phyloP scores from a whole-genome alignment of 805 yeast genomes.

The Candida nanaspora region DNA sequence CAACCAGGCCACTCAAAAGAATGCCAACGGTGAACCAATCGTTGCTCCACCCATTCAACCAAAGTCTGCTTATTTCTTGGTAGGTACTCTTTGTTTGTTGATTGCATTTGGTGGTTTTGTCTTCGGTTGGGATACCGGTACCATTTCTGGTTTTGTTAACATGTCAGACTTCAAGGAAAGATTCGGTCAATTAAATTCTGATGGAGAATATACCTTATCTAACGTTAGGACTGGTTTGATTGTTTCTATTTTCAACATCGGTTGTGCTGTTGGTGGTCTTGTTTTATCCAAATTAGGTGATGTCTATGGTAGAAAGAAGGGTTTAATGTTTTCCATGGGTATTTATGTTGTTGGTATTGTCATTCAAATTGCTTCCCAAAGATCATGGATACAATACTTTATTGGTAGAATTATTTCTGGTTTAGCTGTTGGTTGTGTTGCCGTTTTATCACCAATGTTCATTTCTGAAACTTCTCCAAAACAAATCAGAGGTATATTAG shows the following conservation, averaged over 20 bases:
- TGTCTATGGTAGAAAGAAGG: slow-evolving; percentile 50
- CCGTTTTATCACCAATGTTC: slow-evolving; percentile 50
- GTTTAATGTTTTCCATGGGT: slow-evolving; percentile 44
- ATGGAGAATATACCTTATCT: slow-evolving; percentile 38
- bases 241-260: slow-evolving; percentile 64
- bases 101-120: slow-evolving; percentile 75
- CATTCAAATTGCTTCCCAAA: slow-evolving; percentile 51
- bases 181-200: slow-evolving; percentile 38
- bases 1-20: slow-evolving; percentile 5
- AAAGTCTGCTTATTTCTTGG: slow-evolving; percentile 17
- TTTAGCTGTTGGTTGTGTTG: slow-evolving; percentile 46
- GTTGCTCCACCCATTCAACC: slow-evolving; percentile 15
- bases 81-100: slow-evolving; percentile 36
- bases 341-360: slow-evolving; percentile 56
- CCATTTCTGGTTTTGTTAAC: slow-evolving; percentile 65
- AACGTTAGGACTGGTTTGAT: slow-evolving; percentile 54
- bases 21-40: slow-evolving; percentile 8
- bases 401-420: slow-evolving; percentile 57
- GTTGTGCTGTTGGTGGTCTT: slow-evolving; percentile 70
- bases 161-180: slow-evolving; percentile 46
- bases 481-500: slow-evolving; percentile 63
- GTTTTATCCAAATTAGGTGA: slow-evolving; percentile 52
- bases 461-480: slow-evolving; percentile 69
- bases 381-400: slow-evolving; percentile 56
- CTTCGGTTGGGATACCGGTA: slow-evolving; percentile 76